These are phyloP conservation scores for Cordyceps fumosorosea DNA, from an alignment of 2,329 filamentous ascomycete species.

Conservation along the genomic window DNA sequence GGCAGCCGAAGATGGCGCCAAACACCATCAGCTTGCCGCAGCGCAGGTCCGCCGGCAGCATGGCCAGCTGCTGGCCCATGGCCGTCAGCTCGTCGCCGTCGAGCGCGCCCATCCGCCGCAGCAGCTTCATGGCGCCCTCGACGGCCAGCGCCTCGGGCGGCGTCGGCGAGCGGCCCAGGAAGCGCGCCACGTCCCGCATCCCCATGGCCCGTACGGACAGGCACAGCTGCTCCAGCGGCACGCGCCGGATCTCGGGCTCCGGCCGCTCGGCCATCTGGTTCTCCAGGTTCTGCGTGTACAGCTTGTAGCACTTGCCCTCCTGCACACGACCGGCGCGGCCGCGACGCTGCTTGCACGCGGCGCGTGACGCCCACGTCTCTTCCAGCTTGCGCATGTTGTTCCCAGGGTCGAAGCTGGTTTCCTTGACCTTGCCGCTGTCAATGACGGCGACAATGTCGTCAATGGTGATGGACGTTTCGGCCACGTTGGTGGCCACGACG, in stretches of 20 bases:
- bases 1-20: slow-evolving; percentile 85
- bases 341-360: slow-evolving; percentile 88
- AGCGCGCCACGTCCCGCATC: slow-evolving; percentile 70
- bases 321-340: slow-evolving; percentile 91
- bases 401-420: slow-evolving; percentile 85
- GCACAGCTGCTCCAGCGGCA: slow-evolving; percentile 90
- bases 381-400: slow-evolving; percentile 93
- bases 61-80: slow-evolving; percentile 84
- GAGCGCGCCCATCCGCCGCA: slow-evolving; percentile 81
- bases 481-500: slow-evolving; percentile 92
- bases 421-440: slow-evolving; percentile 91
- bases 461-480: slow-evolving; percentile 97
- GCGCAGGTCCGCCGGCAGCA: slow-evolving; percentile 88
- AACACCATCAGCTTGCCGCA: slow-evolving; percentile 95
- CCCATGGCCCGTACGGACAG: slow-evolving; percentile 95
- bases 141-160: slow-evolving; percentile 82
- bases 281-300: slow-evolving; percentile 84
- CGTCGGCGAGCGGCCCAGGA: slow-evolving; percentile 80
- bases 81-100: slow-evolving; percentile 83
- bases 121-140: slow-evolving; percentile 71
- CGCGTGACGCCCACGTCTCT: slow-evolving; percentile 90
- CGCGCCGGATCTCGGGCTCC: slow-evolving; percentile 87
- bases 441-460: slow-evolving; percentile 96
- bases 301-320: slow-evolving; percentile 87
- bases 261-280: slow-evolving; percentile 80